Percentiles rank a stretch among this genome's conserved stretches.
Conservation (phyloP, 1,284 basidiomycete species). For the Farysia itapuensis region DNA sequence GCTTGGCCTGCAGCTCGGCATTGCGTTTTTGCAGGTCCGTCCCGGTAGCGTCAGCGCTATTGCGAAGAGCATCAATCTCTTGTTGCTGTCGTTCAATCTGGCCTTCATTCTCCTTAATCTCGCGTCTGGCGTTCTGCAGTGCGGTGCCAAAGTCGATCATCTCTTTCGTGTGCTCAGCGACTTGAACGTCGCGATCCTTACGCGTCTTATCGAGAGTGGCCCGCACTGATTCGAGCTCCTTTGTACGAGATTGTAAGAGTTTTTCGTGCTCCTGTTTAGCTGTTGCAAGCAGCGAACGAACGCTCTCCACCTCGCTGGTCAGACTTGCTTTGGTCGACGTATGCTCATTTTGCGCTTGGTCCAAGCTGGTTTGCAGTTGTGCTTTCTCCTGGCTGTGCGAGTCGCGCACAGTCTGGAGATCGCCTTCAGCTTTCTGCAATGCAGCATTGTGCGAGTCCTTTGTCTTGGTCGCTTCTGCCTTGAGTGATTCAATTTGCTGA, state of each 20-base stretch:
- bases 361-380: neutral
- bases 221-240: constrained; percentile 11
- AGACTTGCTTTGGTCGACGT: constrained; percentile 2
- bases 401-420: constrained; percentile 1
- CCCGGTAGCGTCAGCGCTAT: neutral
- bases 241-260: constrained; percentile 1
- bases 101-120: constrained; percentile 9
- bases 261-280: constrained; percentile 2
- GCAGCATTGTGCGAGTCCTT: constrained; percentile 3
- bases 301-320: constrained; percentile 7
- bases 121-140: constrained; percentile 4
- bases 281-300: constrained; percentile 4
- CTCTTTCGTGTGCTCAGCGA: constrained; percentile 17
- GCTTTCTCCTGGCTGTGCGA: neutral
- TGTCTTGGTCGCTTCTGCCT: constrained; percentile 1
- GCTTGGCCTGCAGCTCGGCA: constrained; percentile 1
- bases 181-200: constrained; percentile 21
- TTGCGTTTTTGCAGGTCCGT: constrained; percentile 7
- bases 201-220: constrained; percentile 9
- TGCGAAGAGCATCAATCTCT: constrained; percentile 2
- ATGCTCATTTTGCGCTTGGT: constrained; percentile 3
- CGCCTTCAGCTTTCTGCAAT: constrained; percentile 3
- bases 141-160: constrained; percentile 26
- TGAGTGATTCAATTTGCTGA: constrained; percentile 3
- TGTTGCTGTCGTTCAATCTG: constrained; percentile 3